Base-by-base conservation (phyloP, 1,284 basidiomycete genomes). In the Earliella scabrosa region DNA sequence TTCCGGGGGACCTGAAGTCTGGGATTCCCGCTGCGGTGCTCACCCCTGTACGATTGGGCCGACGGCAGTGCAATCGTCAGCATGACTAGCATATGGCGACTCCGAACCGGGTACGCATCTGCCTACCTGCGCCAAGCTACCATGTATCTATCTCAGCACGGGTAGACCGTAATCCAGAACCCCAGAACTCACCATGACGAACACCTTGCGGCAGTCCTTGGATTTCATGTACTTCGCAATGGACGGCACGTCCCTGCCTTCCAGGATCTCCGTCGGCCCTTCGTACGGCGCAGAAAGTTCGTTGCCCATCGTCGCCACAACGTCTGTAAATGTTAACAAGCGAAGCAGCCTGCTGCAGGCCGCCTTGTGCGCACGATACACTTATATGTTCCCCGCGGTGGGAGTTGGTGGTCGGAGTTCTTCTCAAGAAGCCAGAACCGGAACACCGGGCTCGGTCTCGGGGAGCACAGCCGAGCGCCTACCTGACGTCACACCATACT, bases 11-110 rank as follows among this genome's bases (percentile, higher is more conserved):
- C 61, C 90, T 77, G 66, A 92, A 92, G 70, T 92, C 90, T 2
- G 90, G 90, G 29, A 92, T 92, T 2, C 90, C 90, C 61, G 90
- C 90, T 32, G 88, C 82, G 3, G 90, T 92, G 63, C 88, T 90
- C 32, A 91, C 80, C 43, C 89, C 89, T 92, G 52, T 21, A 16
- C 20, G 14, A 27, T n/a, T n/a, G n/a, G n/a, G n/a, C n/a, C n/a
- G n/a, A n/a, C n/a, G n/a, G n/a, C n/a, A n/a, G n/a, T n/a, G n/a
- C n/a, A n/a, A n/a, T n/a, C n/a, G n/a, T n/a, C n/a, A n/a, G n/a
- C n/a, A n/a, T n/a, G n/a, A n/a, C n/a, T n/a, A n/a, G n/a, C n/a
- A n/a, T n/a, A n/a, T n/a, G n/a, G n/a, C n/a, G n/a, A n/a, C n/a
- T n/a, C n/a, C n/a, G n/a, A n/a, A n/a, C n/a, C n/a, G n/a, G n/a